Base-by-base conservation (phyloP, 139 green algal species). In the Chlorella sp. region DNA sequence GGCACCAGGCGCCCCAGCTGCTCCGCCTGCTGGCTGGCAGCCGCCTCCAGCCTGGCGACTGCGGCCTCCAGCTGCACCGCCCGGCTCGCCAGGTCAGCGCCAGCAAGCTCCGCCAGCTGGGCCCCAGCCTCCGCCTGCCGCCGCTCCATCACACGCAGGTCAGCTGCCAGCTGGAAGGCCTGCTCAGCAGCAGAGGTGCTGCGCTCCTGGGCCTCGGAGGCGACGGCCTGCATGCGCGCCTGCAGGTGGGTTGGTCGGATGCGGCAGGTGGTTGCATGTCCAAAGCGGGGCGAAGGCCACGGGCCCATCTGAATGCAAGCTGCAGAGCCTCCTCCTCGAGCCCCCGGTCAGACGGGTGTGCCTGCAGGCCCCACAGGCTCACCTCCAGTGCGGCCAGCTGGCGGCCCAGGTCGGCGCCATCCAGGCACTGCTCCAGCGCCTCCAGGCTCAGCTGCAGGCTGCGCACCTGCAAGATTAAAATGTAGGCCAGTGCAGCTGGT, bases 371-470 rank as follows among this genome's bases (percentile, higher is more conserved):
- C n/a, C n/a, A n/a, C n/a, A n/a, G n/a, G n/a, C 51, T 60, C 51
- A 60, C 51, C 51, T 60, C 51, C 11, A 60, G 51, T 3, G 51
- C 58, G n/a, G 30, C 56, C 60, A 83, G 77, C 77, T 83, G 77
- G 28, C 58, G 77, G 28, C 58, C 22, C 9, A 43, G 4, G 40
- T 83, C 77, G 0, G 76, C 54, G 8, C 54, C 54, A 32, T 73
- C 77, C 77, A 83, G 77, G 3, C 60, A 64, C 40, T 83, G 58
- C 40, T 83, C 77, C 77, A 83, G 58, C 8, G 77, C 60, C 14
- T 83, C 77, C 28, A 83, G 3, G 41, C 41, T 74, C 34, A 83
- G 77, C 77, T 83, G 77, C 77, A 83, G 77, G 58, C 38, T 74
- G 60, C 60, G 40, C 16, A 82, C 34, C 76, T 82, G 76, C 76